Evolutionary conservation across 1,284 basidiomycete species (phyloP).

Genomic region (Austropuccinia psidii): DNA sequence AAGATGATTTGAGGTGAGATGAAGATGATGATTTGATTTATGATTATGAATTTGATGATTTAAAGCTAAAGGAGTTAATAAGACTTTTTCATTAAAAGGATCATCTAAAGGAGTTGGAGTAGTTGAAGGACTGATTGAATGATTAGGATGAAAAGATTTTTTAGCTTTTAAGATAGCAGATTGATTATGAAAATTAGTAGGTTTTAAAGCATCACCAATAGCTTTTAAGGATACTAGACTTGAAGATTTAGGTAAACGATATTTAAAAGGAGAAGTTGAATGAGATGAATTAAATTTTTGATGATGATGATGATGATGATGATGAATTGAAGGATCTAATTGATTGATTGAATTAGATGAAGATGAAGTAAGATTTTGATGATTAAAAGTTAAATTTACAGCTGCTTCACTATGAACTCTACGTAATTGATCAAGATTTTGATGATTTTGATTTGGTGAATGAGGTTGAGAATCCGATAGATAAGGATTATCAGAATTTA

Average conservation of each 20-base stretch:
- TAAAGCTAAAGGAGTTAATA: too few relatives aligned
- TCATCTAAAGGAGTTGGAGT: too few relatives aligned
- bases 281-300: too few relatives aligned
- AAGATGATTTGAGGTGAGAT: neutral
- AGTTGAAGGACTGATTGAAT: neutral
- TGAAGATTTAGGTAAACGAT: neutral
- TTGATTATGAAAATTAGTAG: slow-evolving; percentile 23
- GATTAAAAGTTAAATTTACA: neutral
- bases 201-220: slow-evolving; percentile 26
- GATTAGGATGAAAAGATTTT: neutral
- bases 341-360: neutral
- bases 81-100: too few relatives aligned
- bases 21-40: neutral
- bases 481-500: too few relatives aligned
- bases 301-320: too few relatives aligned
- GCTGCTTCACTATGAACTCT: neutral
- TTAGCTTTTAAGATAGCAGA: slow-evolving; percentile 33
- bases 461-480: neutral
- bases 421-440: neutral
- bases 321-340: too few relatives aligned
- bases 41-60: neutral
- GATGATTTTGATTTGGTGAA: too few relatives aligned
- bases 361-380: neutral
- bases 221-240: slow-evolving; percentile 22
- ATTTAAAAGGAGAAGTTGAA: slow-evolving; percentile 1